These are phyloP conservation scores for Anacardium occidentale DNA, from an alignment of 345 rosid genomes.

Conservation along the genomic window DNA sequence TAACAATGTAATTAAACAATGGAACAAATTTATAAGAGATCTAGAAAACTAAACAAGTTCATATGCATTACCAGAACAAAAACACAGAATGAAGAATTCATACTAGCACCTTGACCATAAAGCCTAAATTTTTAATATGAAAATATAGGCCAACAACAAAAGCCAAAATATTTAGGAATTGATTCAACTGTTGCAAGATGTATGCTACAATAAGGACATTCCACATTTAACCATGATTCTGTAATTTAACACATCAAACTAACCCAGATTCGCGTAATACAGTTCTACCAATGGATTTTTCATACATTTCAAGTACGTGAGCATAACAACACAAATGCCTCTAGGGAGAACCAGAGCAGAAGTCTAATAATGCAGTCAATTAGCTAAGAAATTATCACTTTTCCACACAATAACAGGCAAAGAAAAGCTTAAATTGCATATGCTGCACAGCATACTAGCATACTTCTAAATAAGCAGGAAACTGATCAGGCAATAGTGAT, in stretches of 20 bases:
- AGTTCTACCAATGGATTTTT: constrained; percentile 5
- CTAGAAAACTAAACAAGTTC: constrained; percentile 13
- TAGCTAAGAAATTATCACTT: not conserved
- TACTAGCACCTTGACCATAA: not conserved
- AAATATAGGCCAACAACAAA: not conserved
- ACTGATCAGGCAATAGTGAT: constrained; percentile 14
- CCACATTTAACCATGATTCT: constrained; percentile 4
- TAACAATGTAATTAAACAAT: not conserved
- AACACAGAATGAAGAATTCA: constrained; percentile 9
- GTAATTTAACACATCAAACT: not conserved
- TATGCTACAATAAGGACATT: constrained; percentile 11
- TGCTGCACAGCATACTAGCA: not conserved
- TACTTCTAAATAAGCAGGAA: constrained; percentile 11
- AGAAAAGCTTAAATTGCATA: not conserved
- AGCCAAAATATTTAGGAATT: not conserved
- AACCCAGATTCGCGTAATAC: not conserved
- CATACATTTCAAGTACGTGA: not conserved
- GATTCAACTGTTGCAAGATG: not conserved
- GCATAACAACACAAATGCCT: not conserved
- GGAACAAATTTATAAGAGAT: not conserved
- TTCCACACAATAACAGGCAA: not conserved
- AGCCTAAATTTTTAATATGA: not conserved
- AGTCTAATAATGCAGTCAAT: constrained; percentile 10
- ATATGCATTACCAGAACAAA: constrained; percentile 16
- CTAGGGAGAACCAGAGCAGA: not conserved